Base-by-base conservation (phyloP, 2,329 filamentous ascomycete genomes). In the Chaetoscypha palmicola region DNA sequence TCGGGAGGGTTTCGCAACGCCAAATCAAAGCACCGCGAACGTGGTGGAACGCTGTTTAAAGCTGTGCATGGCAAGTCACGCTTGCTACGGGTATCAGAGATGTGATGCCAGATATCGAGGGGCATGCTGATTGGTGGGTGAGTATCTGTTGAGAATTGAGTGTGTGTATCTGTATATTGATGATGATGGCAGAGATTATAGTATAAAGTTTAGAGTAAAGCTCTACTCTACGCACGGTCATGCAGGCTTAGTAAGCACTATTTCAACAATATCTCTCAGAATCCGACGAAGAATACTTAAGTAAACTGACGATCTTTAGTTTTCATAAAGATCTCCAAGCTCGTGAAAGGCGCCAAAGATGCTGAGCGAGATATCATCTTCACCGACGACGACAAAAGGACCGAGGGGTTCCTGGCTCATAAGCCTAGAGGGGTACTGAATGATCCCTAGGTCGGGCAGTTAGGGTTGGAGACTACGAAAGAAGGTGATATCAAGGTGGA, bases 61-160 rank as follows among this genome's bases (percentile, higher is more conserved):
- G 60, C 64, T 8, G 53, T 48, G 2, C 75, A 77, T 46, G 65
- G 36, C 80, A 75, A 47, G 41, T 83, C 1, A 69, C 77, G 0
- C 59, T 83, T 0, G 77, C 74, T 0, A 75, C 64, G 0, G 78
- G 79, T 0, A 65, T 74, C 0, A 59, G 55, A 19, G 78, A 82
- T 49, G 51, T 74, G 0, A 55, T 72, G 23, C 72, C 71, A 0
- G 64, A 70, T 11, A 70, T 79, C 2, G 55, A 65, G 2, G 77
- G 78, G 0, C 81, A 76, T 48, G 63, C 51, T 0, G 71, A 78
- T 31, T 72, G 71, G 43, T 82, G 75, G 75, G 71, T 65, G 4
- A 41, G 34, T 5, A 22, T n/a, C n/a, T n/a, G n/a, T n/a, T n/a
- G n/a, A n/a, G n/a, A n/a, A n/a, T n/a, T n/a, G n/a, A n/a, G n/a